phyloP scores from a whole-genome alignment of 176 grass and related monocot genomes.

The Lolium rigidum region DNA sequence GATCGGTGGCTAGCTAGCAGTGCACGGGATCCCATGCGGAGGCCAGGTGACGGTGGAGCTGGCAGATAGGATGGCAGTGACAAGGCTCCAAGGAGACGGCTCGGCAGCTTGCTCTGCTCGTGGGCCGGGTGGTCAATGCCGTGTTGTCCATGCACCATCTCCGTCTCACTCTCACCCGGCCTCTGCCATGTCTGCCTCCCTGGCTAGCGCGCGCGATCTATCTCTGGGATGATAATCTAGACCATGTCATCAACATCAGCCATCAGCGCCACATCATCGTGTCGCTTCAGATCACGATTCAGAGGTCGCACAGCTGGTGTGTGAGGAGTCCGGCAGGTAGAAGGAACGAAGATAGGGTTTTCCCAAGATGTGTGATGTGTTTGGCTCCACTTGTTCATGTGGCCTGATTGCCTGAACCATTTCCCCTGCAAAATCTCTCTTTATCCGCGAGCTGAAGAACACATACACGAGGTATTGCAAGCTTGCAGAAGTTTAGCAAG shows the following conservation, averaged over 20 bases:
- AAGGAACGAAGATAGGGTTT: background rate
- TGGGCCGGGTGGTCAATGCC: conserved; percentile 7
- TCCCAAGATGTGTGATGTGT: background rate
- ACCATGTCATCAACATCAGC: background rate
- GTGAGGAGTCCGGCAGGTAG: background rate
- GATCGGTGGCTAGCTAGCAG: background rate
- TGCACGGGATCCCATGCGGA: conserved; percentile 21
- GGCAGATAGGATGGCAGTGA: conserved; percentile 38
- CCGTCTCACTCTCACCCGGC: background rate
- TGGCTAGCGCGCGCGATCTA: background rate
- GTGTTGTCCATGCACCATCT: conserved; percentile 19
- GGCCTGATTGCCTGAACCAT: background rate
- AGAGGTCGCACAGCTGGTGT: background rate
- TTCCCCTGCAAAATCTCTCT: no score
- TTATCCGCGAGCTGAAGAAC: background rate
- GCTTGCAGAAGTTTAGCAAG: background rate
- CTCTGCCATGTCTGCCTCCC: background rate
- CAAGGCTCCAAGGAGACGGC: conserved; percentile 32
- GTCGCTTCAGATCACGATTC: background rate
- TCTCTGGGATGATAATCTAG: background rate
- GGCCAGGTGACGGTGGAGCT: conserved; percentile 25
- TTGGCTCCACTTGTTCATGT: background rate
- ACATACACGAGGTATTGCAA: background rate
- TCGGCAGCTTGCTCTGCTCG: conserved; percentile 26
- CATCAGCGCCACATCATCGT: background rate